Conservation (phyloP, 176 grass and related monocot genomes). For the Rhipidocladum racemiflorum region DNA sequence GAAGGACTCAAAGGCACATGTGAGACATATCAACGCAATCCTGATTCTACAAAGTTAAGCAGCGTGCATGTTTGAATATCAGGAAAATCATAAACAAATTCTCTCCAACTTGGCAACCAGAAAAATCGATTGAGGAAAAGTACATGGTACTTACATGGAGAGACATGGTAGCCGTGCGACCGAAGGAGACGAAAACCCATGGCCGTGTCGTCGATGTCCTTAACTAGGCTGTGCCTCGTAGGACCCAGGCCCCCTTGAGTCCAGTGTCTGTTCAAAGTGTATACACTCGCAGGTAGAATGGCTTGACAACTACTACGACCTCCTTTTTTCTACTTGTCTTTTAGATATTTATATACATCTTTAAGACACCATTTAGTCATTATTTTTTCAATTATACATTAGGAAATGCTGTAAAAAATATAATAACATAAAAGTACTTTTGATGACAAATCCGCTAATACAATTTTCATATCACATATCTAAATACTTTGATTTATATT, state of each 20-base stretch:
- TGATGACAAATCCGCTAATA: background rate
- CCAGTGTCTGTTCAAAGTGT: constrained; percentile 16
- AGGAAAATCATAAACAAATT: background rate
- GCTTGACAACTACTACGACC: background rate
- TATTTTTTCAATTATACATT: too few species aligned
- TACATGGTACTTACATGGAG: constrained; percentile 3
- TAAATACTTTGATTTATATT: too few species aligned
- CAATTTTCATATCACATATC: too few species aligned
- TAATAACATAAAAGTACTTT: too few species aligned
- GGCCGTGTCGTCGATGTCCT: constrained; percentile 57
- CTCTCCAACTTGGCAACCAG: background rate
- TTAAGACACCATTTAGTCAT: too few species aligned
- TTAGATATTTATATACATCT: too few species aligned
- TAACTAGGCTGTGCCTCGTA: background rate
- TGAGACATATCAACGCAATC: background rate
- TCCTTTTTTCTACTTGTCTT: too few species aligned
- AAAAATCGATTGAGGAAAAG: background rate
- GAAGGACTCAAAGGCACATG: background rate
- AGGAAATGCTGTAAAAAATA: too few species aligned
- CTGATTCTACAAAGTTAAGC: too few species aligned
- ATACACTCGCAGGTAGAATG: too few species aligned
- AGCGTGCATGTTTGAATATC: background rate
- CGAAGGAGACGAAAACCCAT: constrained; percentile 60
- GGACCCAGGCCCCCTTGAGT: constrained; percentile 17
- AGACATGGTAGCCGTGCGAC: constrained; percentile 45